These are phyloP conservation scores for Hypericum perforatum DNA, from an alignment of 345 rosid genomes.

Conservation along the genomic window DNA sequence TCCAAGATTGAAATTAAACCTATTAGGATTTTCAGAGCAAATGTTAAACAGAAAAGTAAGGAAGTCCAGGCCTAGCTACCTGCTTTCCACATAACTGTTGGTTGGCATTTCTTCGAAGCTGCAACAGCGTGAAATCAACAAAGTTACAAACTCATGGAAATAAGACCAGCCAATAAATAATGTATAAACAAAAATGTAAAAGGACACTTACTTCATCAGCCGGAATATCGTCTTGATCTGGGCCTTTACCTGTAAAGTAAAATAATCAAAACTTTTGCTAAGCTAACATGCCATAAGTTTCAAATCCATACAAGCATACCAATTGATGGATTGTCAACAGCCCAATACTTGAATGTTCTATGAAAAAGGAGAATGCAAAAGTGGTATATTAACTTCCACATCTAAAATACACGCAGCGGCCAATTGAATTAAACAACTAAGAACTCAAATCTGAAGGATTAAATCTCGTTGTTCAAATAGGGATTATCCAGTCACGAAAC, in stretches of 20 bases:
- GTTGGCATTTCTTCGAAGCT: constrained; percentile 98
- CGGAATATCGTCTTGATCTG: constrained; percentile 74
- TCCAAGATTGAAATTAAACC: too few species aligned
- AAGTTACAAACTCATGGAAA: constrained; percentile 2
- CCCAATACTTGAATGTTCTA: too few species aligned
- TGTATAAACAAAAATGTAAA: background rate
- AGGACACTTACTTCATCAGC: constrained; percentile 55
- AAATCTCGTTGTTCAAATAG: background rate
- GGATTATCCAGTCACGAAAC: constrained; percentile 2
- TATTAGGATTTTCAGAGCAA: background rate
- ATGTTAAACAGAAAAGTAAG: constrained; percentile 4
- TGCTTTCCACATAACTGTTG: constrained; percentile 89
- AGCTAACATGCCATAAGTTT: too few species aligned
- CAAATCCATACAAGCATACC: too few species aligned
- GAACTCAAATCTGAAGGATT: too few species aligned
- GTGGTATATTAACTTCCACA: too few species aligned
- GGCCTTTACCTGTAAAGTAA: constrained; percentile 51
- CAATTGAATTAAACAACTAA: too few species aligned
- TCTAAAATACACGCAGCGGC: too few species aligned
- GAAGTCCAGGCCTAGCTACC: constrained; percentile 32
- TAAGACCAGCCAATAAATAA: background rate
- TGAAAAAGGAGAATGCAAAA: too few species aligned
- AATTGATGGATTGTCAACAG: too few species aligned
- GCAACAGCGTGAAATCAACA: constrained; percentile 20
- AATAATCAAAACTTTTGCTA: background rate